Evolutionary conservation across 2,329 filamentous ascomycete species (phyloP), one percentile per base, ranked within the genome.

Genomic region (Aspergillus novofumigatus): DNA sequence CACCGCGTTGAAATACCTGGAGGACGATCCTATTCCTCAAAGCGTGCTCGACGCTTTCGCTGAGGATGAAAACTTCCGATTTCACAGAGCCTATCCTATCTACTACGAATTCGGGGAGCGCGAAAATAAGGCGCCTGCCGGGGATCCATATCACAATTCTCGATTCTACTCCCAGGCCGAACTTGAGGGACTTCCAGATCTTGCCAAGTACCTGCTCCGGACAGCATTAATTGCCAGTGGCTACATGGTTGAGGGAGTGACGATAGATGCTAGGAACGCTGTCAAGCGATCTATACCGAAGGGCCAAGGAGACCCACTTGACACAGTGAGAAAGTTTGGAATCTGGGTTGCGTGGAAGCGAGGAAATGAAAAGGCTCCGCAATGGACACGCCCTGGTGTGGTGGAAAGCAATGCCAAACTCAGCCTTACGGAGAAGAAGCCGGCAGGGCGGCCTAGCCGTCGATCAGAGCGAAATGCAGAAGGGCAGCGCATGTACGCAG

Each of bases 321-420:
- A 83, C 29, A 72, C 83, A 35, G 81, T 84, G 55, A 80, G 81
- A 62, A 80, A 73, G 17, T 87, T 88, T 62, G 85, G 84, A 4
- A 76, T 86, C 56, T 88, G 86, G 86, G 80, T 83, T 56, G 83
- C 85, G 3, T 88, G 85, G 85, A 88, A 88, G 68, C 81, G 83
- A 54, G 86, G 86, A 10, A 86, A 87, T 65, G 84, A 86, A 61
- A 75, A 75, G 56, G 82, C 85, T 50, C 83, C 85, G 29, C 76
- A 80, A 48, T 88, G 85, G 85, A 84, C 84, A 44, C 78, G 82
- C 55, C 82, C 82, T 1, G 83, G 85, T 62, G 78, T 78, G 49
- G 76, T 80, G 17, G 75, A 84, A 48, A 79, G 79, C 49, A 81
- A 77, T 63, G 67, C 71, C 42, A 77, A 77, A 57, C 74, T 80